A percentile compares a stretch with the other conserved stretches of the same genome.
Evolutionary conservation across 176 grass and related monocot species (phyloP).

Genomic region (Oryza australiensis): DNA sequence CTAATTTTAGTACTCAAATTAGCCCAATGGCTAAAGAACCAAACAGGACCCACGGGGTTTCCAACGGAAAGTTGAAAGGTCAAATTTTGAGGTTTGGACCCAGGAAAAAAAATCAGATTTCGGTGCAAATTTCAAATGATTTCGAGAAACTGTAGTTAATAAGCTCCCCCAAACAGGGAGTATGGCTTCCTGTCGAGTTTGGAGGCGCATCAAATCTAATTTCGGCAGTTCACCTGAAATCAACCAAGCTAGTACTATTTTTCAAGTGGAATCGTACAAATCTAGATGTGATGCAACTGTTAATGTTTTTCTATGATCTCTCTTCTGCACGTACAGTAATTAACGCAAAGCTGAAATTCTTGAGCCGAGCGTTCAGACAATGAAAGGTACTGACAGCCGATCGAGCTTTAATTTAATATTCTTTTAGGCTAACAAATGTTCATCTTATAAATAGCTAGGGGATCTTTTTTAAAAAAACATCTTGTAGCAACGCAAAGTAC

Average conservation of each 20-base stretch:
- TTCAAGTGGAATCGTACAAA: not conserved
- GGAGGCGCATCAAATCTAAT: not conserved
- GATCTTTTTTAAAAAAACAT: too few species aligned
- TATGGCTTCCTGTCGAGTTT: not conserved
- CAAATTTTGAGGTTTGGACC: too few species aligned
- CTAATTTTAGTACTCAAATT: too few species aligned
- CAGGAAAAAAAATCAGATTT: too few species aligned
- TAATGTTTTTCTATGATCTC: not conserved
- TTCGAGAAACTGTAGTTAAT: too few species aligned
- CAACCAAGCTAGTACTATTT: not conserved
- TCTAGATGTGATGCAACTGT: not conserved
- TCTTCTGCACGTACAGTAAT: not conserved
- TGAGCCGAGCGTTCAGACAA: slow-evolving; percentile 20
- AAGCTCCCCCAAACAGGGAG: too few species aligned
- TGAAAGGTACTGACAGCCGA: slow-evolving; percentile 19
- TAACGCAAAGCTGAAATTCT: slow-evolving; percentile 13
- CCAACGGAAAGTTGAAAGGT: too few species aligned
- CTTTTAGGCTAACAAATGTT: not conserved
- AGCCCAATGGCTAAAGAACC: too few species aligned
- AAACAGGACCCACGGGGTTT: too few species aligned
- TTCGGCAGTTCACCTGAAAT: not conserved
- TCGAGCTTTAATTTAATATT: not conserved
- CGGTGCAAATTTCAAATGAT: too few species aligned
- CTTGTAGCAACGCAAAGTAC: too few species aligned
- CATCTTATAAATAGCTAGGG: not conserved